Base-by-base conservation (phyloP, 345 rosid species). In the Sonneratia alba region DNA sequence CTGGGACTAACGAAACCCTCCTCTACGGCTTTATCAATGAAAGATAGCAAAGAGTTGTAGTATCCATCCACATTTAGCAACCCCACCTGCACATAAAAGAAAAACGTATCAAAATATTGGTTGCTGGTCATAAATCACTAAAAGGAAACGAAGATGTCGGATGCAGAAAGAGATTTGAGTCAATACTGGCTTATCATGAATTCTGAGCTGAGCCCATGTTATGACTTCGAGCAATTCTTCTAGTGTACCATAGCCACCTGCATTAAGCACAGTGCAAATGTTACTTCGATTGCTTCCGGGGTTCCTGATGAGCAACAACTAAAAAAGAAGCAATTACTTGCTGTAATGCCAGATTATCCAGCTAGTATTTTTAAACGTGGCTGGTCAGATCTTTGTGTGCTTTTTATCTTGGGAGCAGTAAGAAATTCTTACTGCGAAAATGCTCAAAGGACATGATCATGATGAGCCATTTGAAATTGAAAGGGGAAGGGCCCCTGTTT, bases 121-220 rank as follows among this genome's bases (percentile, higher is more conserved):
- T 43, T 43, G 7, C 47, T n/a, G 53, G 36, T 42, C 70, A 40
- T 36, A 47, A 15, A 66, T 66, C 10, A 16, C 69, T 24, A n/a
- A 16, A 6, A n/a, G 27, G 51, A 40, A 16, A 27, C 32, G 32
- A 27, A 27, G 32, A 1, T 19, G 11, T 14, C 24, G 48, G 66
- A 51, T 38, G 47, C 32, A 36, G 51, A 27, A 66, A 49, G 47
- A 51, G 14, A 40, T 4, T 22, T 21, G 6, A 66, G 36, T 55
- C 34, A 38, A 63, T 82, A 95, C 99, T 69, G 97, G 97, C 77
- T 95, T 95, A 27, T 95, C 97, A 76, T 95, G 99, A 77, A 95
- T 95, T 66, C 99, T 97, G 36, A 95, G 97, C 78, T 95, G 97
- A 71, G 99, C 99, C 99, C 99, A 95, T 71, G 99, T 87, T 69